Percentiles rank a stretch among this genome's conserved stretches.
phyloP scores from a whole-genome alignment of 2,329 filamentous ascomycete genomes.

The Hypoxylon sp. region DNA sequence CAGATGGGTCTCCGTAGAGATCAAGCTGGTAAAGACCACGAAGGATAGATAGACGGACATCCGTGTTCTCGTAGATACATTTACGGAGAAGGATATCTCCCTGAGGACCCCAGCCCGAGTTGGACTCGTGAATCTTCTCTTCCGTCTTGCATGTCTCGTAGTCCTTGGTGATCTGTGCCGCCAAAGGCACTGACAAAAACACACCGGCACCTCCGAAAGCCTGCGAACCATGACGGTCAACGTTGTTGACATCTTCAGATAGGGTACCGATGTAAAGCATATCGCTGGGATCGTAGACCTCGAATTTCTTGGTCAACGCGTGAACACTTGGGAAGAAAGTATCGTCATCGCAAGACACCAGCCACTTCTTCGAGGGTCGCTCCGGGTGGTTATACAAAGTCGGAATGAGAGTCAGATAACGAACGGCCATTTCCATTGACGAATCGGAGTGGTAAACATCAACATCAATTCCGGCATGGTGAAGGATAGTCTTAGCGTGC shows the following conservation, averaged over 20 bases:
- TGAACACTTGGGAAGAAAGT: constrained; percentile 71
- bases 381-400: constrained; percentile 62
- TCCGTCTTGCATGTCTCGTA: constrained; percentile 57
- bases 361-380: constrained; percentile 62
- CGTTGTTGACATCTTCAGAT: constrained; percentile 68
- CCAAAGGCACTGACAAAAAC: constrained; percentile 64
- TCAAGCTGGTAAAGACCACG: constrained; percentile 69
- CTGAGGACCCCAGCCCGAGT: constrained; percentile 67
- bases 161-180: constrained; percentile 55
- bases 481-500: constrained; percentile 57
- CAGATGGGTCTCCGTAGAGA: constrained; percentile 66
- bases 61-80: constrained; percentile 70
- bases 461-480: constrained; percentile 61
- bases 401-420: constrained; percentile 64
- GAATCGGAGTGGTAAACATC: constrained; percentile 65
- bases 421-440: constrained; percentile 64
- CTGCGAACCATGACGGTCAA: constrained; percentile 68
- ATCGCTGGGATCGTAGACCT: constrained; percentile 59
- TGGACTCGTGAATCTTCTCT: constrained; percentile 62
- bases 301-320: constrained; percentile 59
- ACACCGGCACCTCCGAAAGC: constrained; percentile 71
- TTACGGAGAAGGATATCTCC: constrained; percentile 69
- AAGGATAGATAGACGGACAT: constrained; percentile 64
- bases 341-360: constrained; percentile 70
- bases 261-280: constrained; percentile 68